phyloP scores from a whole-genome alignment of 805 yeast species.

The Wickerhamomyces xylosicus region DNA sequence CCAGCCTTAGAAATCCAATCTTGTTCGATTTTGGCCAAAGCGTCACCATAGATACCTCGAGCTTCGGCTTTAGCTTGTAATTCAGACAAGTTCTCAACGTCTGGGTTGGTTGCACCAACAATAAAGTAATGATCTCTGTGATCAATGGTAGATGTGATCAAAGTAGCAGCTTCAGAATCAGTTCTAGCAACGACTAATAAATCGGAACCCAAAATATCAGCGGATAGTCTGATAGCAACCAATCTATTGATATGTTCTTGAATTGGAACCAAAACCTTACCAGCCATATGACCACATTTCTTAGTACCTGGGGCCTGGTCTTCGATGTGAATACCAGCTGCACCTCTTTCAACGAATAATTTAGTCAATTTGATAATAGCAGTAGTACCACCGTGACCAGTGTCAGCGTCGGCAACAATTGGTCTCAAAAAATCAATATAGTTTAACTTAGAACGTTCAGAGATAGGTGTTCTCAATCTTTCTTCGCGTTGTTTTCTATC shows the following conservation, averaged over 20 bases:
- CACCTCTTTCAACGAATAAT: constrained; percentile 95
- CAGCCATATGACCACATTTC: constrained; percentile 99
- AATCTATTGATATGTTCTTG: constrained; percentile 95
- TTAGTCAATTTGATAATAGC: constrained; percentile 93
- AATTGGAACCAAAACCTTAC: constrained; percentile 93
- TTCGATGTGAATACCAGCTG: constrained; percentile 97
- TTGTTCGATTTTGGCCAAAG: constrained; percentile 62
- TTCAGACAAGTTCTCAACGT: constrained; percentile 60
- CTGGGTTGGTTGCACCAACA: constrained; percentile 84
- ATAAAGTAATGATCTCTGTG: constrained; percentile 89
- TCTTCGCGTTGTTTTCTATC: constrained; percentile 91
- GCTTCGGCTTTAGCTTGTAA: constrained; percentile 77
- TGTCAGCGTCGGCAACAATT: constrained; percentile 94
- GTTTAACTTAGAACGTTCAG: constrained; percentile 59
- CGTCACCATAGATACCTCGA: constrained; percentile 61
- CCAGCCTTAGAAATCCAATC: constrained; percentile 81
- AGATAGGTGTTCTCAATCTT: constrained; percentile 38
- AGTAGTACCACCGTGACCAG: constrained; percentile 98
- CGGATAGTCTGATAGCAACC: constrained; percentile 89
- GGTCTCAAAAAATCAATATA: constrained; percentile 88
- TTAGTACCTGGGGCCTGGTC: constrained; percentile 99
- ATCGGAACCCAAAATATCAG: constrained; percentile 86
- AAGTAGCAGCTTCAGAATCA: constrained; percentile 95
- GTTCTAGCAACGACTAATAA: constrained; percentile 88
- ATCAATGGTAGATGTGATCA: constrained; percentile 89